Percentiles rank a stretch among this genome's conserved stretches.
Conservation (phyloP, 768 basidiomycete species). For the Russula foetens region DNA sequence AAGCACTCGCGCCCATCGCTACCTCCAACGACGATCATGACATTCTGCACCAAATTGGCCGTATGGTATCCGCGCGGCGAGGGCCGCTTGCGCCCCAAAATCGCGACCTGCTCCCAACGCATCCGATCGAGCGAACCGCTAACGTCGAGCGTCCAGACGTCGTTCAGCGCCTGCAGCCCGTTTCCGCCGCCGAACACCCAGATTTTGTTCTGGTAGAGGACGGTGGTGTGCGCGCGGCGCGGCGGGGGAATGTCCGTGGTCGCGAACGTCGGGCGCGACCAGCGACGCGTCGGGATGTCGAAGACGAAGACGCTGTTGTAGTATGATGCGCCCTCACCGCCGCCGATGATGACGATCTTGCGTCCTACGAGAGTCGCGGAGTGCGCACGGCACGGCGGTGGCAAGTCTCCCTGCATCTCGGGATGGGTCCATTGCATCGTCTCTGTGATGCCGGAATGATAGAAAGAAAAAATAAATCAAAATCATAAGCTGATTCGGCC, state of each 20-base stretch:
- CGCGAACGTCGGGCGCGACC: conserved; percentile 42
- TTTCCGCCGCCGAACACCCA: conserved; percentile 95
- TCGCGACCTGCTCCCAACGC: conserved; percentile 53
- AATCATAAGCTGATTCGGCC: no score
- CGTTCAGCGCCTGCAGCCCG: conserved; percentile 81
- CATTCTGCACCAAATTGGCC: conserved; percentile 75
- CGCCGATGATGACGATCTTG: conserved; percentile 78
- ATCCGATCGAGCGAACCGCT: conserved; percentile 33
- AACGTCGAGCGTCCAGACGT: conserved; percentile 82
- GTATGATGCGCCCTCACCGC: conserved; percentile 76
- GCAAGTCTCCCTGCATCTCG: conserved; percentile 65
- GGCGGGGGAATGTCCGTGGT: conserved; percentile 31
- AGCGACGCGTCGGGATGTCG: conserved; percentile 65
- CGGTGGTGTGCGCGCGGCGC: conserved; percentile 83
- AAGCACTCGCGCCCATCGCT: conserved; percentile 88
- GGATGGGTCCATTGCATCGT: conserved; percentile 87
- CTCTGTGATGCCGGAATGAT: conserved; percentile 36
- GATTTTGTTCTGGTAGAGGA: conserved; percentile 60
- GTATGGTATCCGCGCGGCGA: conserved; percentile 81
- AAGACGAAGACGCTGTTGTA: conserved; percentile 79
- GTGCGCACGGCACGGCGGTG: conserved; percentile 82
- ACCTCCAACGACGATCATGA: conserved; percentile 86
- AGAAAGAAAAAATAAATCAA: neutral
- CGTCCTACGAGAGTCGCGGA: conserved; percentile 78
- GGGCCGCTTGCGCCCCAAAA: conserved; percentile 45